These are phyloP conservation scores for Hordeum pubiflorum DNA, from an alignment of 202 grass and related monocot genomes.

Conservation along the genomic window DNA sequence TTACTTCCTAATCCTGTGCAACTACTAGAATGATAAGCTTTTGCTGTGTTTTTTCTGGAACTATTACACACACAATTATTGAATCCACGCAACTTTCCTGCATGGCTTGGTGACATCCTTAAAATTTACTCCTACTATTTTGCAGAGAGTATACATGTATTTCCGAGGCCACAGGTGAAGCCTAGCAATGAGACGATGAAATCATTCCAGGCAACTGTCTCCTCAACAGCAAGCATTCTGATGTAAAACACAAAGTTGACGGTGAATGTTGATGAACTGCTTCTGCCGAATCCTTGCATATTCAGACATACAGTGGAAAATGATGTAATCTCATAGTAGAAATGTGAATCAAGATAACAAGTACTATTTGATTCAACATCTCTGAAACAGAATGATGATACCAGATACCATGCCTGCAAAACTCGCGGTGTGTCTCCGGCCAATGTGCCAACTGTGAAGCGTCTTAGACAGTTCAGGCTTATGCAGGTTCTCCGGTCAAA, in stretches of 20 bases:
- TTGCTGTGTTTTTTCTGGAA: neutral
- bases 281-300: conserved; percentile 1
- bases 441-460: neutral
- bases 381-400: neutral
- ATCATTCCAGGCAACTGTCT: conserved; percentile 12
- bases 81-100: neutral
- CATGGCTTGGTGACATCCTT: neutral
- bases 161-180: conserved; percentile 79
- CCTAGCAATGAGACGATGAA: neutral
- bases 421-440: neutral
- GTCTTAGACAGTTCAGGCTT: neutral
- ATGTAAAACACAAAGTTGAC: neutral
- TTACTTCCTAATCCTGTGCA: neutral
- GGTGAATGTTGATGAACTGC: neutral
- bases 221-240: neutral
- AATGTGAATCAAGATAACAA: neutral
- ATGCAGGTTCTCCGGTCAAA: neutral
- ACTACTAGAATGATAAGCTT: neutral
- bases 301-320: neutral
- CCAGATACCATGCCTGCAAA: neutral
- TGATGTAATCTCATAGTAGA: neutral
- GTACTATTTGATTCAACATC: neutral
- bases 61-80: neutral
- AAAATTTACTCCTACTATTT: neutral
- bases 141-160: conserved; percentile 72